Conservation (phyloP, 2,329 filamentous ascomycete genomes). For the Whalleya microplaca region DNA sequence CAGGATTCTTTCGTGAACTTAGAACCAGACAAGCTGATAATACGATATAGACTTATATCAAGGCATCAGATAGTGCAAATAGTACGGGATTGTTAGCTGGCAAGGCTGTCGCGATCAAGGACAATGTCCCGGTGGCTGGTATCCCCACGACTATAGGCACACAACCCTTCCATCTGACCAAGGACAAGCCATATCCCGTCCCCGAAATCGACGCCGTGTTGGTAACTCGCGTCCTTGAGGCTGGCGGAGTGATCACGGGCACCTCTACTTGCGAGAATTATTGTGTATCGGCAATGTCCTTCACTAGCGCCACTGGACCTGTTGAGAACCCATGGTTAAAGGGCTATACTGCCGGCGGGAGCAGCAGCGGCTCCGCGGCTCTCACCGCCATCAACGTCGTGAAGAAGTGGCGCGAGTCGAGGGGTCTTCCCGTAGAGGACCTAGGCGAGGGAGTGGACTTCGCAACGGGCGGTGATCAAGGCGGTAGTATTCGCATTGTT, state of each 20-base stretch:
- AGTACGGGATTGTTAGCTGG: slow-evolving; percentile 30
- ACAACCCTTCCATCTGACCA: slow-evolving; percentile 35
- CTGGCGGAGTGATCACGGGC: slow-evolving; percentile 40
- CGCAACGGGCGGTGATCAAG: slow-evolving; percentile 45
- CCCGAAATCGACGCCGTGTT: slow-evolving; percentile 41
- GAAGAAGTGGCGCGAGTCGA: slow-evolving; percentile 10
- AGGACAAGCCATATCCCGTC: slow-evolving; percentile 33
- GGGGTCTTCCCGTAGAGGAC: slow-evolving; percentile 16
- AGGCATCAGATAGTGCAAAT: neutral
- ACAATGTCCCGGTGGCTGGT: slow-evolving; percentile 41
- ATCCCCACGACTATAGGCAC: slow-evolving; percentile 42
- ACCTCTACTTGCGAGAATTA: slow-evolving; percentile 45
- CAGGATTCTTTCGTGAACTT: slow-evolving; percentile 20
- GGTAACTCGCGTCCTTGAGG: slow-evolving; percentile 39
- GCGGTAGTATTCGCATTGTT: slow-evolving; percentile 41
- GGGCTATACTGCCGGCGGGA: slow-evolving; percentile 41
- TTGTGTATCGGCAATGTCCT: slow-evolving; percentile 42
- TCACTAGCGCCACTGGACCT: slow-evolving; percentile 40
- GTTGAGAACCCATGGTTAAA: slow-evolving; percentile 41
- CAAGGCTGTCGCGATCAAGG: slow-evolving; percentile 40
- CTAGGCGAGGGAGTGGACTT: slow-evolving; percentile 29
- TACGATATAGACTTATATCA: slow-evolving; percentile 7
- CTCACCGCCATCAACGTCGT: slow-evolving; percentile 34
- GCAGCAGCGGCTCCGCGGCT: slow-evolving; percentile 41
- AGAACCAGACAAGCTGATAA: neutral